phyloP scores from a whole-genome alignment of 495 filamentous ascomycete species.

The Platismatia glauca region DNA sequence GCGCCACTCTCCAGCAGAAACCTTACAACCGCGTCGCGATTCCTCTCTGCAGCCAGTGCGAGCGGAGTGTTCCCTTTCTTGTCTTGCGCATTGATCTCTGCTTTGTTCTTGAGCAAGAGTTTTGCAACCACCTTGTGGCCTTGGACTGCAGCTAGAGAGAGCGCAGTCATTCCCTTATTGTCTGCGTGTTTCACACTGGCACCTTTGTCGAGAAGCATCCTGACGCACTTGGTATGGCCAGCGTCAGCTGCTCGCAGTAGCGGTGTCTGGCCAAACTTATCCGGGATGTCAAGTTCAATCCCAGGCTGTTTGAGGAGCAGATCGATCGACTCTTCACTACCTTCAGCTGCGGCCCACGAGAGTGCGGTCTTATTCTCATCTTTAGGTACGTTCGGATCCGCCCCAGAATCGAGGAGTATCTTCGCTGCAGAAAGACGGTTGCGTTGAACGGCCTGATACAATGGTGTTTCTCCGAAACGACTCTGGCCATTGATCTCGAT shows the following conservation, averaged over 20 bases:
- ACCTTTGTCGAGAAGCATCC: slow-evolving; percentile 6
- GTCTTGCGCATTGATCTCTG: slow-evolving; percentile 23
- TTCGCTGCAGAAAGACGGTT: slow-evolving; percentile 7
- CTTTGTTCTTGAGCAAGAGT: slow-evolving; percentile 23
- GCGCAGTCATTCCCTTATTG: slow-evolving; percentile 22
- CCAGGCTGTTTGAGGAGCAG: slow-evolving; percentile 4
- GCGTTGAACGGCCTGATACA: slow-evolving; percentile 19
- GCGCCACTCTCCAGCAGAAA: slow-evolving; percentile 23
- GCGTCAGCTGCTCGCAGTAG: slow-evolving; percentile 5
- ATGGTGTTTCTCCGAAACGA: slow-evolving; percentile 13
- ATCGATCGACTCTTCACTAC: not conserved
- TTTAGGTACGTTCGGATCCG: not conserved
- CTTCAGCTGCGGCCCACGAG: slow-evolving; percentile 15
- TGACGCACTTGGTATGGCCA: slow-evolving; percentile 13
- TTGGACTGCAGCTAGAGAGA: slow-evolving; percentile 22
- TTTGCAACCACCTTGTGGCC: slow-evolving; percentile 22
- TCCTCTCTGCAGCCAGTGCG: slow-evolving; percentile 19
- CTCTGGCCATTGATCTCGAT: slow-evolving; percentile 14
- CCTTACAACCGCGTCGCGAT: slow-evolving; percentile 17
- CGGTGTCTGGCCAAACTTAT: slow-evolving; percentile 3
- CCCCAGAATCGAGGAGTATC: slow-evolving; percentile 2
- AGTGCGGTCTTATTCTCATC: slow-evolving; percentile 13
- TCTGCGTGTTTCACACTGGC: slow-evolving; percentile 3
- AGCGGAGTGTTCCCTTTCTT: slow-evolving; percentile 26
- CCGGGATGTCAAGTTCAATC: not conserved